Conservation (phyloP, 1,284 basidiomycete species). For the Ustilago bromivora region DNA sequence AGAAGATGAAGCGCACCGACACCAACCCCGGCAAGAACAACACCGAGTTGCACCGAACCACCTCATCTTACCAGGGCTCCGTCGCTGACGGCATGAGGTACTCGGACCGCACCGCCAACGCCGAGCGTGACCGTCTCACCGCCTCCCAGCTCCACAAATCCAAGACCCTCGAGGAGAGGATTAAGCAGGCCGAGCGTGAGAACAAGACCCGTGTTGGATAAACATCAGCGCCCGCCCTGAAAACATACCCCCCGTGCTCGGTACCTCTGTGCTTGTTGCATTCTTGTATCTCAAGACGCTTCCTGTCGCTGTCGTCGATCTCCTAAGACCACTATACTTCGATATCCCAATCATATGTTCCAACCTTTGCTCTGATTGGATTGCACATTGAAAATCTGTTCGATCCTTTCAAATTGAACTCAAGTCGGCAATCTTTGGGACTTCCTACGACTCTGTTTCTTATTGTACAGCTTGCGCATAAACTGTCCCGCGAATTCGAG, state of each 20-base stretch:
- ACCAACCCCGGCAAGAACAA: slow-evolving; percentile 63
- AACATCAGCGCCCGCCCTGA: background rate
- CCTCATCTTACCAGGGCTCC: slow-evolving; percentile 68
- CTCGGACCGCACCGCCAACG: slow-evolving; percentile 60
- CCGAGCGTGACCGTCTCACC: slow-evolving; percentile 62
- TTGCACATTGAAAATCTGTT: background rate
- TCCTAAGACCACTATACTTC: background rate
- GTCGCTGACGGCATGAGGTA: slow-evolving; percentile 68
- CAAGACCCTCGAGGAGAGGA: slow-evolving; percentile 68
- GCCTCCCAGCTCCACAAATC: slow-evolving; percentile 68
- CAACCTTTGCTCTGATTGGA: background rate
- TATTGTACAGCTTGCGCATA: slow-evolving; percentile 9
- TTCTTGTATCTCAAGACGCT: background rate
- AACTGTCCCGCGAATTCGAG: too few relatives aligned
- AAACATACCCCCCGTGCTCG: background rate
- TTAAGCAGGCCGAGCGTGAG: slow-evolving; percentile 65
- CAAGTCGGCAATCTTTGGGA: slow-evolving; percentile 11
- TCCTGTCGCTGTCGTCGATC: background rate
- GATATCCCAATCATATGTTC: background rate
- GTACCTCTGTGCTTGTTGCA: background rate
- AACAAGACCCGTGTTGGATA: slow-evolving; percentile 45
- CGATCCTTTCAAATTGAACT: slow-evolving; percentile 1
- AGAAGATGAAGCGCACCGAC: slow-evolving; percentile 68
- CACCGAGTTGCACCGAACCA: slow-evolving; percentile 69
- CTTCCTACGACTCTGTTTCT: slow-evolving; percentile 2